Conservation (phyloP, 75 land plant species). For the Picea glauca region DNA sequence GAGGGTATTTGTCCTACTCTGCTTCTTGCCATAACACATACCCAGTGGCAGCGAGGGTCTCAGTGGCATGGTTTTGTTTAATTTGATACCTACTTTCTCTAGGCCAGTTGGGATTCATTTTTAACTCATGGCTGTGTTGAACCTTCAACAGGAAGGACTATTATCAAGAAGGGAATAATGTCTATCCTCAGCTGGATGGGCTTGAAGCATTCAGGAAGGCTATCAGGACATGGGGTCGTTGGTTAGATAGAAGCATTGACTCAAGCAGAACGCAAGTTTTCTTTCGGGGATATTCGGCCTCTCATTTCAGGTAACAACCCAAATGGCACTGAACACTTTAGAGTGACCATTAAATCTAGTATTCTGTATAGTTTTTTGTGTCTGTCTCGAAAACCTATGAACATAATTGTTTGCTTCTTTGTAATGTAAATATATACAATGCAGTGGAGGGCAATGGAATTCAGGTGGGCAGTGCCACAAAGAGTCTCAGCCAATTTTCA, state of each 20-base stretch:
- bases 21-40: not conserved
- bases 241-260: constrained; percentile 64
- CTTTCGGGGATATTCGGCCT: constrained; percentile 74
- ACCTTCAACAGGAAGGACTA: constrained; percentile 39
- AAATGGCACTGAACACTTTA: not conserved
- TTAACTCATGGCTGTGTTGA: not conserved
- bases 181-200: constrained; percentile 52
- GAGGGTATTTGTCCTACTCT: constrained; percentile 15
- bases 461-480: constrained; percentile 20
- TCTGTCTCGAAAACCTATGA: too few relatives aligned
- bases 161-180: constrained; percentile 71
- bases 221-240: constrained; percentile 71
- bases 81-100: not conserved
- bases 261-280: constrained; percentile 49
- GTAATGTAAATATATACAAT: not conserved
- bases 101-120: not conserved
- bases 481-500: constrained; percentile 8
- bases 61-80: not conserved
- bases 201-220: constrained; percentile 66
- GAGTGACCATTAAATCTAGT: constrained; percentile 12
- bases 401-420: too few relatives aligned
- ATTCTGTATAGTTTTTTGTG: not conserved
- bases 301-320: constrained; percentile 70
- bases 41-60: too few relatives aligned
- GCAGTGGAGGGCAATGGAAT: constrained; percentile 15